These are phyloP conservation scores for Coemansia sp. DNA, from an alignment of 192 early-diverging fungal genomes.

Conservation along the genomic window DNA sequence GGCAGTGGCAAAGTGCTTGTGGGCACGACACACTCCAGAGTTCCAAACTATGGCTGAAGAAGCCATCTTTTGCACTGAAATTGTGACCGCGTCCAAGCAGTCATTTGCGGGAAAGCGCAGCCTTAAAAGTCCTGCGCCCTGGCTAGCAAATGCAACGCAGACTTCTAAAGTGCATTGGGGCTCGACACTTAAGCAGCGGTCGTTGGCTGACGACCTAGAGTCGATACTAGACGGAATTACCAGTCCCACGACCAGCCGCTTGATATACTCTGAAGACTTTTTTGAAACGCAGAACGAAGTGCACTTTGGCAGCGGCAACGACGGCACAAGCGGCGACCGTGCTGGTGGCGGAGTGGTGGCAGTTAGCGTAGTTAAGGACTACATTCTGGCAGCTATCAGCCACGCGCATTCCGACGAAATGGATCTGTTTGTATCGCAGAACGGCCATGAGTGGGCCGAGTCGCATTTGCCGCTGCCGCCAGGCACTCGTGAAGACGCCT, in stretches of 20 bases:
- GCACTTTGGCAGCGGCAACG: constrained; percentile 57
- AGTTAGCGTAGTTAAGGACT: constrained; percentile 67
- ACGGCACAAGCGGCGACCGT: constrained; percentile 46
- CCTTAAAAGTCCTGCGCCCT: not conserved
- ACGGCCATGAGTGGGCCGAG: constrained; percentile 65
- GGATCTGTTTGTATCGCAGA: constrained; percentile 64
- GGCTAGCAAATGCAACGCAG: constrained; percentile 4
- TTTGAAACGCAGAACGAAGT: constrained; percentile 60
- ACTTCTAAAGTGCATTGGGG: not conserved
- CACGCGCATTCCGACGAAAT: constrained; percentile 55
- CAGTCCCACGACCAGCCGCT: constrained; percentile 23
- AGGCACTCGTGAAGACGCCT: constrained; percentile 62
- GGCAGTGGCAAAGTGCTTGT: constrained; percentile 66
- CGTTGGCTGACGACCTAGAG: constrained; percentile 12
- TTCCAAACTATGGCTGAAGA: constrained; percentile 65
- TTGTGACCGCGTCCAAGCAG: constrained; percentile 21
- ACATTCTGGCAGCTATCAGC: constrained; percentile 68
- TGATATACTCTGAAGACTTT: constrained; percentile 77
- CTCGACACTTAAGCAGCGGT: not conserved
- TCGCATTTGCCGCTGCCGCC: constrained; percentile 60
- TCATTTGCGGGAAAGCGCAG: constrained; percentile 6
- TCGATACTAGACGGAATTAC: constrained; percentile 26
- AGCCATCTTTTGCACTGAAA: constrained; percentile 70
- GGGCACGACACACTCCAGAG: constrained; percentile 62
- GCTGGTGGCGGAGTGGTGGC: constrained; percentile 69